Evolutionary conservation across 306 rosid genomes (phyloP), one percentile per base, ranked within the genome.

Genomic region (Malus asiatica): DNA sequence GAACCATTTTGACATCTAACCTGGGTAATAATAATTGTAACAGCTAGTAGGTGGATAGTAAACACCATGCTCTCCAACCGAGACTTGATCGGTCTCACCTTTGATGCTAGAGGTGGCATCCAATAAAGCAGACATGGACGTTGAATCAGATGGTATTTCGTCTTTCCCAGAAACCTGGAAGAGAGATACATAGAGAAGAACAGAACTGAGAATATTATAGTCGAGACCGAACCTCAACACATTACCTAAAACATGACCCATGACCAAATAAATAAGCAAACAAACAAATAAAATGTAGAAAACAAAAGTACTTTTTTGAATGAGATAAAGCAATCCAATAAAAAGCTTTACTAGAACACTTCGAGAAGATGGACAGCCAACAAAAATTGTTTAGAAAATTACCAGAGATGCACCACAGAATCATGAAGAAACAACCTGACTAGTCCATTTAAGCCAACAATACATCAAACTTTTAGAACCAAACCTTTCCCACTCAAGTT

Each of bases 41-140:
- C 81, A 62, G 68, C 84, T 77, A 71, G 84, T 81, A 77, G 83
- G 89, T 67, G 70, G 81, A 72, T 68, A 45, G 86, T 76, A 55
- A 81, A 73, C 75, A 79, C 86, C 85, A 68, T 79, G 84, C 74
- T 81, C 85, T 84, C 84, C 84, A 74, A 67, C 83, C 51, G 85
- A 69, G 65, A 66, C 84, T 76, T 83, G 85, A 78, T 79, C 85
- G 67, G 70, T 74, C 96, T 84, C 93, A 88, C 86, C 90, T 82
- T 87, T 77, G 66, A 78, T 65, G 74, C 74, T 70, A 71, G 85
- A 70, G 67, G 75, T 55, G 65, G 76, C 79, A 81, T 84, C 79
- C 75, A 45, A 71, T 42, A 78, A 58, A 57, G 86, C 58, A 81
- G 86, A 60, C 46, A 29, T 27, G 6, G 66, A 70, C 72, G 40